A percentile compares a stretch with the other conserved stretches of the same genome.
These are phyloP conservation scores for Anaeromyces robustus DNA, from an alignment of 192 early-diverging fungal genomes.

Conservation along the genomic window DNA sequence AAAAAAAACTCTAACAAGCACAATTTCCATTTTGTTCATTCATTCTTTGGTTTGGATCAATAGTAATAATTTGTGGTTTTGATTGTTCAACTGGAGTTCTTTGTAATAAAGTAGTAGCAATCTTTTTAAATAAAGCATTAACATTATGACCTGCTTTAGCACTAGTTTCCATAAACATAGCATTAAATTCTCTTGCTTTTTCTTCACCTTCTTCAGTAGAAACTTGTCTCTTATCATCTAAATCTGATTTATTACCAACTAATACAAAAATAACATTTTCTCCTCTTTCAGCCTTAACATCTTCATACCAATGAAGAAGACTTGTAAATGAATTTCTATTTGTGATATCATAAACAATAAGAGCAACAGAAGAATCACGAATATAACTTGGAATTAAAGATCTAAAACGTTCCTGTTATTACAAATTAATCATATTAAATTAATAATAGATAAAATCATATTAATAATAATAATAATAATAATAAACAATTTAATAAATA, in stretches of 20 bases:
- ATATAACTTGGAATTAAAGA: slow-evolving; percentile 96
- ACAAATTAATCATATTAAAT: not conserved
- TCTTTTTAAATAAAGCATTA: slow-evolving; percentile 91
- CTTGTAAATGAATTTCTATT: slow-evolving; percentile 83
- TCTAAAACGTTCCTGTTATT: slow-evolving; percentile 77
- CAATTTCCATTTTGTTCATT: not conserved
- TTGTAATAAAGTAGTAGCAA: slow-evolving; percentile 81
- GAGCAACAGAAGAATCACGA: slow-evolving; percentile 70
- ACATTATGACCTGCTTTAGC: slow-evolving; percentile 99
- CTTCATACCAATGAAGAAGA: slow-evolving; percentile 97
- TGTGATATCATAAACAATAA: not conserved
- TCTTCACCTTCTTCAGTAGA: slow-evolving; percentile 95
- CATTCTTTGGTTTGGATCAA: not conserved
- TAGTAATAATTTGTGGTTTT: not conserved
- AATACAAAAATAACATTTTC: slow-evolving; percentile 96
- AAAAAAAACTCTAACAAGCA: not conserved
- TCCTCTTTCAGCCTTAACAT: slow-evolving; percentile 94
- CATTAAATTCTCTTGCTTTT: slow-evolving; percentile 88
- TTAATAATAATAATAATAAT: too few relatives aligned
- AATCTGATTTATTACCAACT: slow-evolving; percentile 98
- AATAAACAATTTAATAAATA: too few relatives aligned
- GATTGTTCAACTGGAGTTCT: slow-evolving; percentile 24
- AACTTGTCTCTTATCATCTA: slow-evolving; percentile 90
- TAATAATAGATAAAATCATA: too few relatives aligned
- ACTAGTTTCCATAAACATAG: slow-evolving; percentile 97